A percentile compares a stretch with the other conserved stretches of the same genome.
Conservation (phyloP, 1,139 yeast species). For the Saccharomyces pastorianus region DNA sequence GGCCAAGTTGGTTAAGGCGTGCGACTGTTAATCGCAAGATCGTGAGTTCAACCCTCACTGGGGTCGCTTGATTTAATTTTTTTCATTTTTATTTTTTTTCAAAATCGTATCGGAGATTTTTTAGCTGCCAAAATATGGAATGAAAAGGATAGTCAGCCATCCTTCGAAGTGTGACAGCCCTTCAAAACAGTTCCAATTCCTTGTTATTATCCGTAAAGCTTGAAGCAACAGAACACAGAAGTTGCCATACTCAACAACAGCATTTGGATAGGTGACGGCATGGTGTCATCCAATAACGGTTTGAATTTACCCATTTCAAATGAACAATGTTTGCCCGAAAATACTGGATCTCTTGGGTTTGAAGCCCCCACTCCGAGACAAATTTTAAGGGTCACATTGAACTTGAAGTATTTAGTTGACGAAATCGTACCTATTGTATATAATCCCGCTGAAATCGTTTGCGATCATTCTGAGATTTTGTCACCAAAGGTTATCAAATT, state of each 20-base stretch:
- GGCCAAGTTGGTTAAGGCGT: slow-evolving; percentile 10
- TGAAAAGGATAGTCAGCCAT: neutral
- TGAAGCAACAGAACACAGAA: neutral
- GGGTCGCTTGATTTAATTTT: slow-evolving; percentile 1
- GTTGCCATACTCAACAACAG: neutral
- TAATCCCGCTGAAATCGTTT: slow-evolving; percentile 42
- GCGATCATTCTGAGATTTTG: slow-evolving; percentile 55
- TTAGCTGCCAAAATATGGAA: neutral
- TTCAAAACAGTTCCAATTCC: too few relatives aligned
- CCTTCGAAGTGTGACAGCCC: neutral
- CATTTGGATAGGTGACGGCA: neutral
- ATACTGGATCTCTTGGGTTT: neutral
- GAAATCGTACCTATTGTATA: slow-evolving; percentile 58
- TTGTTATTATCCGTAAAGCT: neutral
- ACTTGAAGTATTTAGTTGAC: slow-evolving; percentile 66
- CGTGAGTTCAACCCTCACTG: slow-evolving; percentile 9
- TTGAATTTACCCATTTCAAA: neutral
- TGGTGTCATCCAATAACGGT: neutral
- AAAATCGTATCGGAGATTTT: neutral
- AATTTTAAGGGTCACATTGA: slow-evolving; percentile 61
- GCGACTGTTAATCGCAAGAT: slow-evolving; percentile 10
- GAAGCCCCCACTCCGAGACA: slow-evolving; percentile 57
- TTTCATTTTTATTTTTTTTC: neutral
- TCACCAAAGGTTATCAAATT: slow-evolving; percentile 51
- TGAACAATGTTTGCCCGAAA: slow-evolving; percentile 1